These are phyloP conservation scores for Viola pubescens DNA, from an alignment of 441 rosid genomes.

Conservation along the genomic window DNA sequence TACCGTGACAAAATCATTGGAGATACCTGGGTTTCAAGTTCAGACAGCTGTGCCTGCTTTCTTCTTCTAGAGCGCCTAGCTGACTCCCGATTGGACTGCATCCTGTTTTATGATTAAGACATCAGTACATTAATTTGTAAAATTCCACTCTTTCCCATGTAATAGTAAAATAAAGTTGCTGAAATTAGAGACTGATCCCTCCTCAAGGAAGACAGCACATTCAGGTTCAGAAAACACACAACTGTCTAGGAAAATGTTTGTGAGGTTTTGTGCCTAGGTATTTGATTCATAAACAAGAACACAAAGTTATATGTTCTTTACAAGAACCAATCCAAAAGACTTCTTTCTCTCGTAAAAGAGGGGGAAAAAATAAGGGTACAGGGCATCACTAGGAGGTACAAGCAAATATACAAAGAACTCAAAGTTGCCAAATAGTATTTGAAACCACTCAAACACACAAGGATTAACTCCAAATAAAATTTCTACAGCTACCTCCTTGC, in stretches of 20 bases:
- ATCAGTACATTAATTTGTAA: slow-evolving; percentile 9
- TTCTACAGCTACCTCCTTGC: slow-evolving; percentile 53
- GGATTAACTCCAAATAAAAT: no score
- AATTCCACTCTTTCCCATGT: neutral
- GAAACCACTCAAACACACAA: slow-evolving; percentile 1
- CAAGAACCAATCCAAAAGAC: no score
- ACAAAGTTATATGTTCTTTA: no score
- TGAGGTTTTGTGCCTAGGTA: no score
- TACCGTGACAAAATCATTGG: slow-evolving; percentile 5
- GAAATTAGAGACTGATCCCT: no score
- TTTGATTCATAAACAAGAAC: no score
- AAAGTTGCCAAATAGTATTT: neutral
- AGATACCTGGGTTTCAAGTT: slow-evolving; percentile 81
- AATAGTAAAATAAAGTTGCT: slow-evolving; percentile 6
- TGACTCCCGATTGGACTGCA: slow-evolving; percentile 94
- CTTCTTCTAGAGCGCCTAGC: slow-evolving; percentile 94
- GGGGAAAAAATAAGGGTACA: no score
- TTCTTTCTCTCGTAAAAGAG: no score
- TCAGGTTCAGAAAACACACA: no score
- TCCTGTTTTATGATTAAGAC: slow-evolving; percentile 38
- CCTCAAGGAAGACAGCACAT: no score
- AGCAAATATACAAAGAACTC: slow-evolving; percentile 7
- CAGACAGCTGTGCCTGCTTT: slow-evolving; percentile 80
- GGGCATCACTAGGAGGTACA: slow-evolving; percentile 1
- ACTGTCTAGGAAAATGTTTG: no score